Conservation (phyloP, 768 basidiomycete genomes). For the Pleurotus citrinopileatus region DNA sequence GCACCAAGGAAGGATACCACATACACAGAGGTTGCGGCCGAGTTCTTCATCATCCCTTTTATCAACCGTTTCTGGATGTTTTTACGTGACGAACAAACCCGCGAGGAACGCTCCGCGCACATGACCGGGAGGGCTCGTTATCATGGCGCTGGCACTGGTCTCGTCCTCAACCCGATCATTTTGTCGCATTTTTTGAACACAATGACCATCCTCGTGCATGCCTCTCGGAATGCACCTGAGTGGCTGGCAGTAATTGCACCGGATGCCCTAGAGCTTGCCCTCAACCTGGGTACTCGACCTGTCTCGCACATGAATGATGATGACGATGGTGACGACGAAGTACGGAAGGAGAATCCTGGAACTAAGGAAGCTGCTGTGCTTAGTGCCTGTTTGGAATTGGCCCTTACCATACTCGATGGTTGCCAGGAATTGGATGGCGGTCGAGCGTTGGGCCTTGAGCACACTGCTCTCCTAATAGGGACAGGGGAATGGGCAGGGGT, state of each 20-base stretch:
- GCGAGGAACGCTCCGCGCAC: conserved; percentile 67
- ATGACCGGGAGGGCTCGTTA: conserved; percentile 56
- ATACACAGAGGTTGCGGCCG: conserved; percentile 76
- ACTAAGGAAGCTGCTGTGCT: conserved; percentile 72
- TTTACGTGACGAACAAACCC: conserved; percentile 77
- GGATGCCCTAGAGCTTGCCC: conserved; percentile 77
- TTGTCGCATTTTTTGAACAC: conserved; percentile 76
- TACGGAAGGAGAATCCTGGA: conserved; percentile 9
- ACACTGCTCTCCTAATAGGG: conserved; percentile 66
- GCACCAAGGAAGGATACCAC: conserved; percentile 24
- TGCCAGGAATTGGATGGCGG: conserved; percentile 78
- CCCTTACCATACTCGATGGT: conserved; percentile 72
- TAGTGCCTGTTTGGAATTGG: conserved; percentile 72
- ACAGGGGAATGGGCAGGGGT: conserved; percentile 78
- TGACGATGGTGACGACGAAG: conserved; percentile 28
- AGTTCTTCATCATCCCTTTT: conserved; percentile 85
- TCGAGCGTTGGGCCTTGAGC: conserved; percentile 68
- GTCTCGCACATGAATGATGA: conserved; percentile 42
- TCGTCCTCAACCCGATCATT: conserved; percentile 77
- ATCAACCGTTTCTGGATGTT: conserved; percentile 96
- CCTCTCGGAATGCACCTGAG: conserved; percentile 73
- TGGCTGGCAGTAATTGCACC: conserved; percentile 84
- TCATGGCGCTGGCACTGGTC: conserved; percentile 73
- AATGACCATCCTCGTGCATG: conserved; percentile 77
- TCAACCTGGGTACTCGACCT: conserved; percentile 71